Base-by-base conservation (phyloP, 1,284 basidiomycete genomes). In the Malassezia vespertilionis region DNA sequence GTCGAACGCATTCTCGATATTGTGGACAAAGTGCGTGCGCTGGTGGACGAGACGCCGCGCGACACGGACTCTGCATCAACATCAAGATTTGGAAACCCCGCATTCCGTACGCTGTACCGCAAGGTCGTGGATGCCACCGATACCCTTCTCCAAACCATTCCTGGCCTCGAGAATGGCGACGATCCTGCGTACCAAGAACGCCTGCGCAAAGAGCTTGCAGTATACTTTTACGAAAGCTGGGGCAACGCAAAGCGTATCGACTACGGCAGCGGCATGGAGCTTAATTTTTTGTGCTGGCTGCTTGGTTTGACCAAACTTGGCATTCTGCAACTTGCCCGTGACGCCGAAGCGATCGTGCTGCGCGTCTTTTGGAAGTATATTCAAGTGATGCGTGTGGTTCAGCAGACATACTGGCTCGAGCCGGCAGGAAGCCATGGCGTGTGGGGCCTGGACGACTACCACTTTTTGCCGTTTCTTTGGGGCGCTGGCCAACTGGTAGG, bases 191-290 rank as follows among this genome's bases (percentile, higher is more conserved):
- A 18, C 21, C 17, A 26, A 2, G 43, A 38, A 10, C 46, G 57
- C 4, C 50, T 56, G 8, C 55, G 61, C 2, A 31, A 53, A 2
- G 65, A 70, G 44, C 54, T 70, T 3, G 78, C 81, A 3, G 76
- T 76, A 0, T 97, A 97, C 72, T 84, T 97, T 58, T 75, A 77
- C 35, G 84, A 93, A 65, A 74, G 81, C 18, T 97, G 89, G 90
- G 91, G 91, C 0, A 95, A 86, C 71, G 77, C 83, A 30, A 80
- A 83, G 44, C 76, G 91, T 5, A 90, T 99, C 53, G 93, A 99
- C 72, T 99, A 99, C 72, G 91, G 93, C 8, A 93, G 88, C 64
- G 91, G 91, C 2, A 96, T 96, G 89, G 93, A 99, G 71, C 77
- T 97, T 49, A 95, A 96, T 73, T 97, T 96, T 67, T 58, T 95